phyloP scores from a whole-genome alignment of 2,329 filamentous ascomycete genomes.

The Pleomassaria siparia region DNA sequence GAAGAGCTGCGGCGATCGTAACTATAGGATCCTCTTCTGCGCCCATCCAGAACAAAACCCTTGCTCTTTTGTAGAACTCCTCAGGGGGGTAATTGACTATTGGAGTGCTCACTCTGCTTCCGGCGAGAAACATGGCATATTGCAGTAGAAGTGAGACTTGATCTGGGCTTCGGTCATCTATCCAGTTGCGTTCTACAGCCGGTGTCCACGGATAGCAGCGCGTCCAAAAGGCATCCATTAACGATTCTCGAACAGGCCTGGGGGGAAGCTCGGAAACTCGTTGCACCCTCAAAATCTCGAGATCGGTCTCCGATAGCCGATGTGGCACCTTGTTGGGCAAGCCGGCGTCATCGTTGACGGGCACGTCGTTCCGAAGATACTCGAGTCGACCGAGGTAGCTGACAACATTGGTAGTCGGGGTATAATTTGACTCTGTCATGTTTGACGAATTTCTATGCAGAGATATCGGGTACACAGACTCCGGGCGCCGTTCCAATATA shows the following conservation, averaged over 20 bases:
- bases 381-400: slow-evolving; percentile 37
- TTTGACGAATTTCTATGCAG: slow-evolving; percentile 15
- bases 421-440: slow-evolving; percentile 17
- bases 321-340: slow-evolving; percentile 30
- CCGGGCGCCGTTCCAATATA: slow-evolving; percentile 17
- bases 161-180: slow-evolving; percentile 33
- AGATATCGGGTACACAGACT: slow-evolving; percentile 19
- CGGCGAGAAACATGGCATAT: slow-evolving; percentile 46
- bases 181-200: slow-evolving; percentile 45
- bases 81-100: slow-evolving; percentile 34
- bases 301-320: slow-evolving; percentile 29
- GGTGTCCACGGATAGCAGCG: slow-evolving; percentile 48
- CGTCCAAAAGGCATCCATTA: slow-evolving; percentile 45
- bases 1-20: slow-evolving; percentile 42
- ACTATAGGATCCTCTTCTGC: slow-evolving; percentile 43
- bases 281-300: slow-evolving; percentile 32
- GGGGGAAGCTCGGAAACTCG: slow-evolving; percentile 32
- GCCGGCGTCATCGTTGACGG: slow-evolving; percentile 35
- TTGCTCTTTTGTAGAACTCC: slow-evolving; percentile 38
- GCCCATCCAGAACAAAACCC: slow-evolving; percentile 38
- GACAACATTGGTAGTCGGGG: slow-evolving; percentile 23
- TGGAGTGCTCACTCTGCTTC: slow-evolving; percentile 44
- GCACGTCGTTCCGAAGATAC: slow-evolving; percentile 36
- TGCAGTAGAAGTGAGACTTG: slow-evolving; percentile 34
- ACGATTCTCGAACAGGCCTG: slow-evolving; percentile 35